Conservation (phyloP, 352 stramenopile genomes). For the Globisporangium acanthophoron region DNA sequence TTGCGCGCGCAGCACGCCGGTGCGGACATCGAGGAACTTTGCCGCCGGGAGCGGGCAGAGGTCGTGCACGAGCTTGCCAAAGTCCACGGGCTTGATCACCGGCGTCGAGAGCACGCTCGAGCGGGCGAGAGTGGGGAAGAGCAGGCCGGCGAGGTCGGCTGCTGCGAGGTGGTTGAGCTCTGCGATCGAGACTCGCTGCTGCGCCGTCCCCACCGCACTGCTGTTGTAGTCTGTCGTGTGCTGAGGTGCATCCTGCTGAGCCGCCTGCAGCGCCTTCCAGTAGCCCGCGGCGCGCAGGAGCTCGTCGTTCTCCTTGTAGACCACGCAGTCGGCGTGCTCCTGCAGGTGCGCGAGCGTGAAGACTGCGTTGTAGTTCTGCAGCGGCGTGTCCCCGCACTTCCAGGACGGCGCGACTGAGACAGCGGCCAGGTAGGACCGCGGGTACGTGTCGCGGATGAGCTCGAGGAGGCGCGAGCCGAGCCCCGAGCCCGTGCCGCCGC, state of each 20-base stretch:
- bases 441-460: slow-evolving; percentile 73
- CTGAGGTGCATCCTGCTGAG: background rate
- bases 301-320: slow-evolving; percentile 88
- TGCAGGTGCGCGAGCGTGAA: slow-evolving; percentile 68
- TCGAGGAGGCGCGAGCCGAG: slow-evolving; percentile 81
- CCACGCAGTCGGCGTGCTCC: slow-evolving; percentile 61
- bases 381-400: slow-evolving; percentile 54
- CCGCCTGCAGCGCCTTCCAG: slow-evolving; percentile 33
- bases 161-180: slow-evolving; percentile 61
- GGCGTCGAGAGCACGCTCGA: background rate
- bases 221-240: background rate
- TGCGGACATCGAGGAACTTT: slow-evolving; percentile 69
- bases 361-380: slow-evolving; percentile 86
- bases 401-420: slow-evolving; percentile 66
- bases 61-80: slow-evolving; percentile 51
- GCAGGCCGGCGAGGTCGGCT: slow-evolving; percentile 49
- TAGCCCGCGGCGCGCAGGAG: slow-evolving; percentile 46
- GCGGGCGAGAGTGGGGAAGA: slow-evolving; percentile 34
- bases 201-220: background rate
- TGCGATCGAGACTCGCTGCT: slow-evolving; percentile 30
- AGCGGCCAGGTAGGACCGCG: slow-evolving; percentile 58
- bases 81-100: slow-evolving; percentile 34
- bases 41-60: slow-evolving; percentile 45
- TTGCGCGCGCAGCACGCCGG: slow-evolving; percentile 2
- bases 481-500: slow-evolving; percentile 75